Percentiles rank a stretch among this genome's conserved stretches.
Evolutionary conservation across 1,284 basidiomycete genomes (phyloP).

Genomic region (Gomphus bonarii): DNA sequence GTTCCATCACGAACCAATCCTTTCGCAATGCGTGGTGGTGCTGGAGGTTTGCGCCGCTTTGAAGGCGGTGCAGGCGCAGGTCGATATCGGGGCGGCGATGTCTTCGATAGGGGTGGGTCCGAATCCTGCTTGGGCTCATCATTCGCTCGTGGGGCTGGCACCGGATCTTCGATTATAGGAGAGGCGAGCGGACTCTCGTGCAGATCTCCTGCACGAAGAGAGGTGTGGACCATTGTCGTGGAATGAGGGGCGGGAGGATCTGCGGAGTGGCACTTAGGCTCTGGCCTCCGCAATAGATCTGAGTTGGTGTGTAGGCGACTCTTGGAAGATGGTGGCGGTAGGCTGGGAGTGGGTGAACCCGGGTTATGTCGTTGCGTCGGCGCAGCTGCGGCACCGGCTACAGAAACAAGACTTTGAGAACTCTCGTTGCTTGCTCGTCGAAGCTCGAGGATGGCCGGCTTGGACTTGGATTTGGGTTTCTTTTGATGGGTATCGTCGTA

Average conservation of each 20-base stretch:
- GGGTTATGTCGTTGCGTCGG: conserved; percentile 10
- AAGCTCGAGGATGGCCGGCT: conserved; percentile 13
- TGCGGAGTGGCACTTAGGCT: conserved; percentile 8
- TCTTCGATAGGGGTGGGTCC: conserved; percentile 1
- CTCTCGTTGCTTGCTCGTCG: conserved; percentile 13
- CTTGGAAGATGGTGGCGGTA: background rate
- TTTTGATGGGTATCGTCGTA: background rate
- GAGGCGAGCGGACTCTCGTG: background rate
- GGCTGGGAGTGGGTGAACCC: conserved; percentile 3
- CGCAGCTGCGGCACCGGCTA: conserved; percentile 15
- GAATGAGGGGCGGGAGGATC: background rate
- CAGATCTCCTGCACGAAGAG: conserved; percentile 1
- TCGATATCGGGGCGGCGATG: conserved; percentile 6
- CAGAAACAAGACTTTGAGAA: conserved; percentile 10
- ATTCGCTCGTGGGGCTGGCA: background rate
- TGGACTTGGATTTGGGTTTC: conserved; percentile 8
- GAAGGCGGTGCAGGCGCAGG: conserved; percentile 14
- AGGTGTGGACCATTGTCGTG: background rate
- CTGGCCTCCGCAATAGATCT: conserved; percentile 4
- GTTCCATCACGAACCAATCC: conserved; percentile 31
- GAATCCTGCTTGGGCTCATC: conserved; percentile 2
- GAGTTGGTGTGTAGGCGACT: background rate
- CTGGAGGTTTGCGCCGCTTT: conserved; percentile 49
- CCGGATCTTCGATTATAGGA: background rate
- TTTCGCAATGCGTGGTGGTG: conserved; percentile 31